A percentile compares a stretch with the other conserved stretches of the same genome.
phyloP scores from a whole-genome alignment of 208 protist genomes.

The Kentomonas sorsogonicus region DNA sequence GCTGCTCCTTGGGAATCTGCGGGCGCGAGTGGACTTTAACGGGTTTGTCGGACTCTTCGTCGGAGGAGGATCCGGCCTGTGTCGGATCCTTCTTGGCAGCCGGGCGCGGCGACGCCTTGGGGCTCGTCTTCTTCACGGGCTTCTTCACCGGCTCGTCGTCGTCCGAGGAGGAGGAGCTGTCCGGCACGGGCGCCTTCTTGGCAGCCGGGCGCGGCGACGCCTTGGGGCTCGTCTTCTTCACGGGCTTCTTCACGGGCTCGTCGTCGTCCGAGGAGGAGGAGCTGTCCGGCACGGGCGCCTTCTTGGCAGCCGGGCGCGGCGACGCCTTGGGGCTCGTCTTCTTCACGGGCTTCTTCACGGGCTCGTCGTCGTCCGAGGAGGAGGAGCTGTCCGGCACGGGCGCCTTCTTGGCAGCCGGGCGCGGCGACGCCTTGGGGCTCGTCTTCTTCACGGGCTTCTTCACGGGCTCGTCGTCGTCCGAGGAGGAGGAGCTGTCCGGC shows the following conservation, averaged over 20 bases:
- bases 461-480: conserved; percentile 40
- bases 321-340: conserved; percentile 26
- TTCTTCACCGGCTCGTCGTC: conserved; percentile 17
- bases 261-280: conserved; percentile 34
- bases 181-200: conserved; percentile 24
- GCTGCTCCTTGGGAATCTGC: too few relatives aligned
- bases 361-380: conserved; percentile 30
- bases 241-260: conserved; percentile 29
- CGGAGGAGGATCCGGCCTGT: conserved; percentile 31
- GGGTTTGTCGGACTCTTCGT: conserved; percentile 23
- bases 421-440: conserved; percentile 11
- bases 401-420: conserved; percentile 18
- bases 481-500: conserved; percentile 29
- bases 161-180: conserved; percentile 20
- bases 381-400: conserved; percentile 18
- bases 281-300: conserved; percentile 24
- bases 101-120: conserved; percentile 23
- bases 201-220: conserved; percentile 2
- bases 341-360: conserved; percentile 36
- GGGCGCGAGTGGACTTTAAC: too few relatives aligned
- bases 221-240: conserved; percentile 23
- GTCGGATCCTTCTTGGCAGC: conserved; percentile 23
- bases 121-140: conserved; percentile 29
- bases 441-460: conserved; percentile 29
- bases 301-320: conserved; percentile 21